phyloP scores from a whole-genome alignment of 768 basidiomycete genomes.

The Termitomyces sp. region DNA sequence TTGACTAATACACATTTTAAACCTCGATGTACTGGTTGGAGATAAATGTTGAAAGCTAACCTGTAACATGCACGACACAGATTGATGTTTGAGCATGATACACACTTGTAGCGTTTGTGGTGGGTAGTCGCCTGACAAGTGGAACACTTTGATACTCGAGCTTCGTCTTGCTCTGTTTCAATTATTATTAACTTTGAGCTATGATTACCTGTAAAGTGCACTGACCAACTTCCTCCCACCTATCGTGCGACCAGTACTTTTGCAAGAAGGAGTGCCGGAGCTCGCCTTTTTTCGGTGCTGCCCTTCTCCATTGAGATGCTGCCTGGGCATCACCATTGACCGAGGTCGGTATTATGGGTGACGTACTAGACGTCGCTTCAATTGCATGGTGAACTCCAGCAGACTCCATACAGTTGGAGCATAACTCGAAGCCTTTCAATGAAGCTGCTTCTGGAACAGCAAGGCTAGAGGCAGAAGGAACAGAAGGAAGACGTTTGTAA shows the following conservation, averaged over 20 bases:
- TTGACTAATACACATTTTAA: conserved; percentile 41
- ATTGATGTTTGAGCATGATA: conserved; percentile 72
- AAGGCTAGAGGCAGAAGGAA: conserved; percentile 25
- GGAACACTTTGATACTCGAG: conserved; percentile 60
- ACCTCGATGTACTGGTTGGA: neutral
- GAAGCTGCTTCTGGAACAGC: conserved; percentile 15
- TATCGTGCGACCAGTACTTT: conserved; percentile 75
- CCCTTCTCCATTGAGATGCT: conserved; percentile 56
- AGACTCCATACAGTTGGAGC: conserved; percentile 70
- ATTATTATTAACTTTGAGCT: neutral
- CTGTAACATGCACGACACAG: conserved; percentile 82
- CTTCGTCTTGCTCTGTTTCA: conserved; percentile 63
- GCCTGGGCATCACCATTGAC: conserved; percentile 49
- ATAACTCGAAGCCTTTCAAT: conserved; percentile 73
- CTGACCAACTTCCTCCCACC: conserved; percentile 90
- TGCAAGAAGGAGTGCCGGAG: conserved; percentile 82
- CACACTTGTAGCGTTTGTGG: conserved; percentile 77
- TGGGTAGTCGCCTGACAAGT: conserved; percentile 66
- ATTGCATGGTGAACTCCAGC: conserved; percentile 78
- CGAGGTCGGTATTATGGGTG: conserved; percentile 35
- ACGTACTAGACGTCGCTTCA: conserved; percentile 46
- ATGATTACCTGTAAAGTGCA: conserved; percentile 9
- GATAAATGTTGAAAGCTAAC: conserved; percentile 30
- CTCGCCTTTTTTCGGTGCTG: conserved; percentile 72
- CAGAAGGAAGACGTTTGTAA: conserved; percentile 41